Evolutionary conservation across 2,329 filamentous ascomycete species (phyloP), one percentile per base, ranked within the genome.

Genomic region (Trichoderma atrobrunneum): DNA sequence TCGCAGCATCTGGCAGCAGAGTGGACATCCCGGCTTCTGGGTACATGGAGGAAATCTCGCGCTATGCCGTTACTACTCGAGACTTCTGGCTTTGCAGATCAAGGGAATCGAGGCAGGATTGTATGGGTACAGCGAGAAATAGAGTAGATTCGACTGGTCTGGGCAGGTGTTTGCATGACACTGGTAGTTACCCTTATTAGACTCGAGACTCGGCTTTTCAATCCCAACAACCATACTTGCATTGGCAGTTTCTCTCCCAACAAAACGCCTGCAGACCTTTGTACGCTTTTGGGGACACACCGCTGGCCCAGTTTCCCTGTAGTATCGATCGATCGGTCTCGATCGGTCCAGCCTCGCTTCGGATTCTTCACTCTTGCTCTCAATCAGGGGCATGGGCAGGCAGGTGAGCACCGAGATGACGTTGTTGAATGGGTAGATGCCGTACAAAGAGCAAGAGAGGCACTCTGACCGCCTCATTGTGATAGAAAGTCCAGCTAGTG

Each of bases 11-110:
- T 92, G 89, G 88, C 85, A 87, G 72, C 82, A 82, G 21, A 90
- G 85, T 26, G 89, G 89, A 0, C 89, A 91, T 70, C 87, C 88
- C 0, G 88, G 89, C 0, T 89, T 92, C 72, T 92, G 89, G 90
- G 88, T 88, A 74, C 88, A 90, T 74, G 89, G 89, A 0, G 90
- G 90, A 1, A 92, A 91, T 73, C 76, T 92, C 48, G 89, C 88
- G 0, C 79, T 91, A 66, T 90, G 88, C 72, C 83, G 90, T 18
- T 88, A 88, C 57, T 91, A 85, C 75, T 91, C 89, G 0, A 85
- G 84, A 59, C 68, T 87, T 2, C 71, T 88, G 72, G 87, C 86
- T 0, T 74, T 88, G 66, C 87, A 88, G 78, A 87, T 89, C 62
- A 85, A 86, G 78, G 87, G 77, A 0, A 69, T 81, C 0, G 82